phyloP scores from a whole-genome alignment of 768 basidiomycete genomes.

The Glaciozyma martinii region DNA sequence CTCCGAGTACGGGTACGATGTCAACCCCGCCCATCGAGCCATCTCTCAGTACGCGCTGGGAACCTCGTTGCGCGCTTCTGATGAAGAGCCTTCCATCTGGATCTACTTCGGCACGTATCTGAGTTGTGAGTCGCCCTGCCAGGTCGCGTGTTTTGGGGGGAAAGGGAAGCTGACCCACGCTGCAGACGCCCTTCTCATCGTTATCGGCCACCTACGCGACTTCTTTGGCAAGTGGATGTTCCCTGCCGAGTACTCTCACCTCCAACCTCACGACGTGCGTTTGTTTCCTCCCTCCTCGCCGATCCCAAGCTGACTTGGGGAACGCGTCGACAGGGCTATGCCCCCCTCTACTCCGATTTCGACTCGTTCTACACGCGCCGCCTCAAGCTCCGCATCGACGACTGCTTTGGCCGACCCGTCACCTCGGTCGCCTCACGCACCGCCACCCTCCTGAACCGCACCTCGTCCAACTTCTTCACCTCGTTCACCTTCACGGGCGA shows the following conservation, averaged over 20 bases:
- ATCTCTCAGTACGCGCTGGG: constrained; percentile 37
- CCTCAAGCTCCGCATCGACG: constrained; percentile 85
- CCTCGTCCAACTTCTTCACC: constrained; percentile 64
- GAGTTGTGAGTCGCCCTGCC: constrained; percentile 35
- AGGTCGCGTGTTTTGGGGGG: no score
- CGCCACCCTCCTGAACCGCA: constrained; percentile 72
- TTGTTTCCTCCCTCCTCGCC: background rate
- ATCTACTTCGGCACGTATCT: constrained; percentile 85
- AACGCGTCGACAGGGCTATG: constrained; percentile 66
- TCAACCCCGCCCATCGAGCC: constrained; percentile 26
- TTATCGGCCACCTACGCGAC: constrained; percentile 85
- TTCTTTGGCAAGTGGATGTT: constrained; percentile 81
- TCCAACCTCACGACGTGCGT: constrained; percentile 74
- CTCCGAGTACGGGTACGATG: constrained; percentile 31
- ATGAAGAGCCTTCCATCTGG: constrained; percentile 85
- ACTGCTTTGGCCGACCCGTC: constrained; percentile 85
- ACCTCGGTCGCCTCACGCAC: constrained; percentile 95
- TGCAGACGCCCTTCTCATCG: constrained; percentile 80
- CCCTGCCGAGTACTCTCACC: constrained; percentile 61
- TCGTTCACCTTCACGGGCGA: constrained; percentile 57
- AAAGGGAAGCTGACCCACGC: background rate
- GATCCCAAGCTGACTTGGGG: background rate
- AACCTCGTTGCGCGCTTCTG: constrained; percentile 40
- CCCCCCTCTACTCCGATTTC: constrained; percentile 88
- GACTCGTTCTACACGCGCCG: constrained; percentile 98